phyloP scores from a whole-genome alignment of 345 rosid species.

The Eucalyptus pauciflora region DNA sequence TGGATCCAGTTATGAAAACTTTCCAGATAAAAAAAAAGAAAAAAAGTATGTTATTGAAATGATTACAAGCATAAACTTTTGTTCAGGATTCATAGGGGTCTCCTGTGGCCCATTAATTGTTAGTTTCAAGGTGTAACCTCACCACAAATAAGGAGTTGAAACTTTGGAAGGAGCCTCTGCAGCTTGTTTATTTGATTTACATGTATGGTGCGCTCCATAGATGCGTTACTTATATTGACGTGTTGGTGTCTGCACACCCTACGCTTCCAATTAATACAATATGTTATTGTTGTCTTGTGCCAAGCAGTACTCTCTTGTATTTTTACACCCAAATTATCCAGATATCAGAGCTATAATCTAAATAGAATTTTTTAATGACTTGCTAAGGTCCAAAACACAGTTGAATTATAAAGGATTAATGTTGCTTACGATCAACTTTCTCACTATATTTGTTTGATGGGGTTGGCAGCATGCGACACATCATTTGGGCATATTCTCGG shows the following conservation, averaged over 20 bases:
- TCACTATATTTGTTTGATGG: not conserved
- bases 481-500: not conserved
- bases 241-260: accelerated
- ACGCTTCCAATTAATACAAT: accelerated
- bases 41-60: not conserved
- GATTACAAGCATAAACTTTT: not conserved
- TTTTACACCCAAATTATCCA: too few species aligned
- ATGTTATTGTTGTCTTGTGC: too few species aligned
- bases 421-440: not conserved
- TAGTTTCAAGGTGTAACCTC: too few species aligned
- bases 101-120: too few species aligned
- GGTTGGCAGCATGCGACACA: not conserved
- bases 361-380: too few species aligned
- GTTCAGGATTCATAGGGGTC: not conserved
- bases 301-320: too few species aligned
- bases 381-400: not conserved
- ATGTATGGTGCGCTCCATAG: accelerated
- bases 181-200: too few species aligned
- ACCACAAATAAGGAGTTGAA: too few species aligned
- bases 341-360: too few species aligned
- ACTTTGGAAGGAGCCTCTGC: too few species aligned
- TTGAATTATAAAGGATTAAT: not conserved
- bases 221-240: too few species aligned
- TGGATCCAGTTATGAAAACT: not conserved
- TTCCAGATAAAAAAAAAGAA: not conserved